Evolutionary conservation across 305 asterid genomes (phyloP).

Genomic region (Fraxinus sp.): DNA sequence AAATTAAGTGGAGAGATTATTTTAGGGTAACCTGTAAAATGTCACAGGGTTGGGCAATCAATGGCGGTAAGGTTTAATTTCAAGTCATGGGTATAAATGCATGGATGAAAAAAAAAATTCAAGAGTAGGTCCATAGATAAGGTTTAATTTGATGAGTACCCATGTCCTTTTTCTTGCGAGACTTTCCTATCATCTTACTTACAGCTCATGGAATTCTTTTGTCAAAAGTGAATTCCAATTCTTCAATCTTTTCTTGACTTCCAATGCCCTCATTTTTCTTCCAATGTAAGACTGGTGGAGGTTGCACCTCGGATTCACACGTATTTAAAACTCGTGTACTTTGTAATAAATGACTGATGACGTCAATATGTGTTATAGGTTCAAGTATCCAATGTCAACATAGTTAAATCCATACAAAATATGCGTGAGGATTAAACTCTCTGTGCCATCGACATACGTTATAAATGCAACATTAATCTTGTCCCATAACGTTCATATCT

Average conservation of each 20-base stretch:
- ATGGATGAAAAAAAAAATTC: background rate
- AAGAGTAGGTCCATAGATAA: background rate
- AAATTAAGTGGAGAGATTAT: background rate
- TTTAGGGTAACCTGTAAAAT: constrained; percentile 1
- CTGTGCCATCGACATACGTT: too few species aligned
- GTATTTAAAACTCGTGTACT: background rate
- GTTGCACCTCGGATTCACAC: background rate
- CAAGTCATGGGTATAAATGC: background rate
- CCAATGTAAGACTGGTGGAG: background rate
- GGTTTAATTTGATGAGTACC: constrained; percentile 1
- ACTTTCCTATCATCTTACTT: background rate
- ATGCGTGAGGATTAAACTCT: too few species aligned
- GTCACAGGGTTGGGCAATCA: constrained; percentile 2
- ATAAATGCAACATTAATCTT: background rate
- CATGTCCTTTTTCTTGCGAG: constrained; percentile 1
- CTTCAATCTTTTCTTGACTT: background rate
- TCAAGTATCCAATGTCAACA: background rate
- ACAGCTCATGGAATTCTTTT: background rate
- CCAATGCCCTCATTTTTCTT: background rate
- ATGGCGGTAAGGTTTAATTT: background rate
- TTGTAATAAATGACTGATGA: background rate
- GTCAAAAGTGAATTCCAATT: background rate
- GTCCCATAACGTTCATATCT: background rate
- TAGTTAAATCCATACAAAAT: too few species aligned
- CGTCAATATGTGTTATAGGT: background rate